Percentiles rank a stretch among this genome's conserved stretches.
phyloP scores from a whole-genome alignment of 2,329 filamentous ascomycete genomes.

The Claviceps humidiphila region DNA sequence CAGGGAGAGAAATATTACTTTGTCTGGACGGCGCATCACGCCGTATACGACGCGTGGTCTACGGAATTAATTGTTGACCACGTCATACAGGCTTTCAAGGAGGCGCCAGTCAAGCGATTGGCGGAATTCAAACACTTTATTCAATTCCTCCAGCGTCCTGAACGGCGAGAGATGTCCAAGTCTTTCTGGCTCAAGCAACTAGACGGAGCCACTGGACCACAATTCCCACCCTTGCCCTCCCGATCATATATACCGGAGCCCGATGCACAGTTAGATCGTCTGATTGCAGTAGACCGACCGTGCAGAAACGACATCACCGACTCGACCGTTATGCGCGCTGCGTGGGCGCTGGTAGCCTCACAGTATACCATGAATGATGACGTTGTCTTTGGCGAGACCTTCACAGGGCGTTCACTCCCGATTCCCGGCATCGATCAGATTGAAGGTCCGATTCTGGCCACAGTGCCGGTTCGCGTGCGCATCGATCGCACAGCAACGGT shows the following conservation, averaged over 20 bases:
- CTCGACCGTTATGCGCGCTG: slow-evolving; percentile 14
- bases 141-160: slow-evolving; percentile 24
- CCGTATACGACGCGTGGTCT: slow-evolving; percentile 39
- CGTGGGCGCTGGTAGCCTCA: slow-evolving; percentile 21
- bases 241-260: slow-evolving; percentile 4
- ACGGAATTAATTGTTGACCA: slow-evolving; percentile 22
- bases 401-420: slow-evolving; percentile 14
- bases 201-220: slow-evolving; percentile 10
- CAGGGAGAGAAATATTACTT: slow-evolving; percentile 1
- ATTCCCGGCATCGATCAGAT: slow-evolving; percentile 15
- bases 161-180: slow-evolving; percentile 10
- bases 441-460: slow-evolving; percentile 16
- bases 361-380: slow-evolving; percentile 23
- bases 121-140: slow-evolving; percentile 25
- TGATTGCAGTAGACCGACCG: slow-evolving; percentile 3
- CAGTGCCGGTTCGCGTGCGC: slow-evolving; percentile 10
- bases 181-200: slow-evolving; percentile 29
- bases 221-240: slow-evolving; percentile 5
- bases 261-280: slow-evolving; percentile 1
- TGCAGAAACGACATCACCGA: slow-evolving; percentile 10
- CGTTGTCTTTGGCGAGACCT: slow-evolving; percentile 14
- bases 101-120: not conserved
- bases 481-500: slow-evolving; percentile 6
- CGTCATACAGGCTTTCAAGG: slow-evolving; percentile 7
- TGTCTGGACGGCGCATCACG: slow-evolving; percentile 21